A percentile compares a stretch with the other conserved stretches of the same genome.
phyloP scores from a whole-genome alignment of 139 green algal species.

The Closterium sp. region DNA sequence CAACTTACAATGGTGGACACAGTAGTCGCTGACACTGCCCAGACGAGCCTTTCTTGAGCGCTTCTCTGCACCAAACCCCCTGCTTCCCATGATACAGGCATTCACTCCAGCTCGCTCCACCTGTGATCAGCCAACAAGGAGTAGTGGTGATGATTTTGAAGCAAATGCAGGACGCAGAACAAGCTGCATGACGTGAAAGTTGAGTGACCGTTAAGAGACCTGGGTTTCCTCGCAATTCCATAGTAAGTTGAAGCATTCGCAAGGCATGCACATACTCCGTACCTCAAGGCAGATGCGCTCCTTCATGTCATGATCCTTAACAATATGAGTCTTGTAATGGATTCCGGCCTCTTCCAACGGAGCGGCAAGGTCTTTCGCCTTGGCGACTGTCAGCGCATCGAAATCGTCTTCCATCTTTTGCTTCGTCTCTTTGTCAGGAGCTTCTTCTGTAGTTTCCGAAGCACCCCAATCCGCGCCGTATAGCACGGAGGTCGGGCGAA shows the following conservation, averaged over 20 bases:
- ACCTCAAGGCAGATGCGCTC: constrained; percentile 42
- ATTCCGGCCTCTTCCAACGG: constrained; percentile 27
- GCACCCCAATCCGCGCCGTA: constrained; percentile 33
- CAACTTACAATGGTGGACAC: constrained; percentile 25
- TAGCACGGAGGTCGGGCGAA: constrained; percentile 18
- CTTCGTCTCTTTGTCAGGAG: neutral
- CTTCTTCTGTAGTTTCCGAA: neutral
- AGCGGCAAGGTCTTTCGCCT: constrained; percentile 6
- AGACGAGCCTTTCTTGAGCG: constrained; percentile 2
- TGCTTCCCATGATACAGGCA: constrained; percentile 37
- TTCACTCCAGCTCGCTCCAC: constrained; percentile 18
- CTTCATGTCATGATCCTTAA: constrained; percentile 48
- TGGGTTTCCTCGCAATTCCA: neutral
- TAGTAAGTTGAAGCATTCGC: neutral
- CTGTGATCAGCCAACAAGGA: neutral
- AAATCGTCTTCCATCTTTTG: constrained; percentile 20
- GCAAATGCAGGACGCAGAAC: neutral
- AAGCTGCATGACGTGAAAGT: too few relatives aligned
- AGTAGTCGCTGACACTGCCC: constrained; percentile 30
- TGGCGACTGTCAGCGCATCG: constrained; percentile 6
- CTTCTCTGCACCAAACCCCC: constrained; percentile 21
- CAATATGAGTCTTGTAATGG: constrained; percentile 17
- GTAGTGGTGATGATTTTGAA: neutral
- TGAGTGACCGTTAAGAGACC: too few relatives aligned
- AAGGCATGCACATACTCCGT: neutral